These are phyloP conservation scores for Malassezia furfur DNA, from an alignment of 1,284 basidiomycete species.

Conservation along the genomic window DNA sequence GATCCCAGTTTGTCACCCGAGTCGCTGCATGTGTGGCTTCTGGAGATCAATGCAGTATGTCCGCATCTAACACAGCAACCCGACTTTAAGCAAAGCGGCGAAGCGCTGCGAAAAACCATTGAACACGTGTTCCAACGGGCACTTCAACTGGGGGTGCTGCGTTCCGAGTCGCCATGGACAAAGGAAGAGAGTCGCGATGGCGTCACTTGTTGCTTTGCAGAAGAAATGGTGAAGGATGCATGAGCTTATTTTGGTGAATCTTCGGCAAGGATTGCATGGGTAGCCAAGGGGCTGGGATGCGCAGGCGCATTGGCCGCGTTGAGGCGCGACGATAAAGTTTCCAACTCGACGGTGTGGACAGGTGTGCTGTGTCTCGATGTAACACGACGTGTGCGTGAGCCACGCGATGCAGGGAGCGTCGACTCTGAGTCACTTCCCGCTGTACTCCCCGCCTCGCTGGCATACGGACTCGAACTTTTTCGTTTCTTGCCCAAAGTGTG, in stretches of 20 bases:
- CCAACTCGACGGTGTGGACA: background rate
- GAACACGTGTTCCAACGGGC: constrained; percentile 61
- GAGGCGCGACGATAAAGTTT: background rate
- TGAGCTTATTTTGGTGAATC: background rate
- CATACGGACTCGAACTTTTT: constrained; percentile 37
- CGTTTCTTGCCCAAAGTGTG: constrained; percentile 36
- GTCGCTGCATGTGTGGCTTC: constrained; percentile 60
- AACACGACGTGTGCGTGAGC: background rate
- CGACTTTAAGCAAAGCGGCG: constrained; percentile 85
- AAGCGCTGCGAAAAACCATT: constrained; percentile 67
- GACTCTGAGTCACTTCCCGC: constrained; percentile 6
- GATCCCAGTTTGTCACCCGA: background rate
- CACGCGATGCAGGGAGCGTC: background rate
- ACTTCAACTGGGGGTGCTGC: constrained; percentile 32
- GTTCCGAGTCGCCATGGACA: constrained; percentile 13
- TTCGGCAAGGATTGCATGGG: background rate
- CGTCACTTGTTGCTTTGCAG: constrained; percentile 31
- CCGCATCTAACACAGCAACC: constrained; percentile 56
- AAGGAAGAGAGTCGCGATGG: constrained; percentile 25
- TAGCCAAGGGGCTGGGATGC: constrained; percentile 10
- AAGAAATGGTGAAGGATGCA: constrained; percentile 16
- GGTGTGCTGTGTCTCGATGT: constrained; percentile 11
- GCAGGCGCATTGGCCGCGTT: constrained; percentile 8
- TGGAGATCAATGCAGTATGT: constrained; percentile 71
- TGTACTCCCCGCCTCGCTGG: constrained; percentile 11